Evolutionary conservation across 306 rosid genomes (phyloP).

Genomic region (Castanea sativa): DNA sequence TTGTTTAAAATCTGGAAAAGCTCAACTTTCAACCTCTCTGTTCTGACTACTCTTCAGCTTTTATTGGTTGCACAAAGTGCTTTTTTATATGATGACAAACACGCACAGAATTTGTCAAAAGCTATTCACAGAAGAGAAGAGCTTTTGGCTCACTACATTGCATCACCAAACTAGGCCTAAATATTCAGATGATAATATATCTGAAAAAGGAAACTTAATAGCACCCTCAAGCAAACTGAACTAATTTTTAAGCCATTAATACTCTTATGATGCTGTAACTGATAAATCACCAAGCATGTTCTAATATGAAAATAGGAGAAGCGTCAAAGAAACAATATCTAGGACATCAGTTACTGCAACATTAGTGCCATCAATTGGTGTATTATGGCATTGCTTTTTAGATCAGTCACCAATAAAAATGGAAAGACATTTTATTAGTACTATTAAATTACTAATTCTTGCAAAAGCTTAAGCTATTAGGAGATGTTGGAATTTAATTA

Average conservation of each 20-base stretch:
- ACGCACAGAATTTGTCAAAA: not conserved
- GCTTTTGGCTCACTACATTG: not conserved
- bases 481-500: too few relatives aligned
- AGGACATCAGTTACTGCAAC: not conserved
- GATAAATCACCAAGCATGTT: not conserved
- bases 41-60: not conserved
- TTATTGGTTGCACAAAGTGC: not conserved
- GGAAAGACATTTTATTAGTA: constrained; percentile 2
- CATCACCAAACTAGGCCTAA: not conserved
- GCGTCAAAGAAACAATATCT: not conserved
- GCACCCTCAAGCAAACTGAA: not conserved
- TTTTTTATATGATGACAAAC: not conserved
- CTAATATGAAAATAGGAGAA: not conserved
- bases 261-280: not conserved
- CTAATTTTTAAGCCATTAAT: not conserved
- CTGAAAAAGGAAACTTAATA: not conserved
- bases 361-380: not conserved
- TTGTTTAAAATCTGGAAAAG: not conserved
- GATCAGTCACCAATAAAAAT: not conserved
- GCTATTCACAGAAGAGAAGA: not conserved
- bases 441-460: too few relatives aligned
- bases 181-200: not conserved
- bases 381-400: not conserved
- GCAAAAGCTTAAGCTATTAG: too few relatives aligned
- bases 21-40: not conserved